phyloP scores from a whole-genome alignment of 768 basidiomycete species.

The Lactifluus rugatus region DNA sequence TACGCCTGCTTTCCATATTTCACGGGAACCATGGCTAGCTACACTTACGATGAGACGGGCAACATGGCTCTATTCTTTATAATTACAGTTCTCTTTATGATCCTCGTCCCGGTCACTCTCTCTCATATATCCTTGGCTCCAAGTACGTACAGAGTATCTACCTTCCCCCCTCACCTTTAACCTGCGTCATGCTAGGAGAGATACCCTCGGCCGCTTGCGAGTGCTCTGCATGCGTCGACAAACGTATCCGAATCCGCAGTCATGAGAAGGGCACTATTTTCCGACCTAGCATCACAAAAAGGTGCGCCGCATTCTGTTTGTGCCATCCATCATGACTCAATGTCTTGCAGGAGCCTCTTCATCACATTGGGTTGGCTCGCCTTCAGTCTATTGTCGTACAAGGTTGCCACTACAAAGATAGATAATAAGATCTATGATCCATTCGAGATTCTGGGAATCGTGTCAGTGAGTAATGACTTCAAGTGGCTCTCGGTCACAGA shows the following conservation, averaged over 20 bases:
- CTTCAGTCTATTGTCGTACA: slow-evolving; percentile 59
- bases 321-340: not conserved
- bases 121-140: slow-evolving; percentile 12
- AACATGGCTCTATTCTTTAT: slow-evolving; percentile 87
- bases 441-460: slow-evolving; percentile 84
- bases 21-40: slow-evolving; percentile 52
- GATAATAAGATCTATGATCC: slow-evolving; percentile 82
- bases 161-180: not conserved
- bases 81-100: slow-evolving; percentile 77
- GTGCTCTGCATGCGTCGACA: slow-evolving; percentile 17
- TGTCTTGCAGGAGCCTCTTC: slow-evolving; percentile 41
- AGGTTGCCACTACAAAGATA: slow-evolving; percentile 44
- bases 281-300: slow-evolving; percentile 1
- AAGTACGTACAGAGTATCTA: not conserved
- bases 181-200: not conserved
- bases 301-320: slow-evolving; percentile 7
- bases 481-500: not conserved
- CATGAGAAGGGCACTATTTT: slow-evolving; percentile 18
- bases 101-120: slow-evolving; percentile 72
- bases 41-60: slow-evolving; percentile 79
- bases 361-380: slow-evolving; percentile 65
- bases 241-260: slow-evolving; percentile 28
- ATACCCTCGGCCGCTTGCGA: slow-evolving; percentile 15
- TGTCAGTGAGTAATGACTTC: slow-evolving; percentile 38
- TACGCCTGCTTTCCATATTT: not conserved